Base-by-base conservation (phyloP, 148 eudicot genomes). In the Vaccinium vitisidaea region DNA sequence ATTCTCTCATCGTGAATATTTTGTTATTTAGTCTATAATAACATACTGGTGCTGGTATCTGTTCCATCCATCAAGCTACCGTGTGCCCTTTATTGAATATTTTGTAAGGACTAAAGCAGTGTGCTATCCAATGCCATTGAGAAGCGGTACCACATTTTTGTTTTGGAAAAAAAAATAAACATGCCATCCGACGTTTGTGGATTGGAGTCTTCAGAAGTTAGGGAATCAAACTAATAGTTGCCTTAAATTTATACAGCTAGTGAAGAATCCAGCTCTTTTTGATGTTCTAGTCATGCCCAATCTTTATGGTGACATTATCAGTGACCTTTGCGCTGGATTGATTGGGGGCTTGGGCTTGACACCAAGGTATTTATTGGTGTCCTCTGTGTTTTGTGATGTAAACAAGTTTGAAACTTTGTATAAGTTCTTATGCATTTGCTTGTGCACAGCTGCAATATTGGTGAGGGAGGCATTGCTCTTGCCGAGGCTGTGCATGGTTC, bases 401-500 rank as follows among this genome's bases (percentile, higher is more conserved):
- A 21, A 13, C n/a, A 3, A 19, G 21, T 39, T 21, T 69, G 11
- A 61, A 61, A 61, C 8, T 55, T 19, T 76, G 8, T 48, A 59
- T 19, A n/a, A n/a, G 11, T 43, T 30, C 53, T 49, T 71, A 82
- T 61, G 10, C 25, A 46, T 59, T 16, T 16, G 53, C 74, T 21
- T 67, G 56, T 65, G 23, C 69, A 65, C 86, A 96, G 99, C 84
- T 90, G 92, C 89, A 96, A 96, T 86, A 96, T 96, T 91, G 99
- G 99, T 12, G 99, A 96, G 90, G 97, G 94, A 83, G 99, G 99
- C 81, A 92, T 96, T 85, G 95, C 95, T 85, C 94, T 96, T 89
- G 99, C 99, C 87, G 99, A 96, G 90, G 99, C 99, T 86, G 99
- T 96, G 74, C 99, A 96, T 86, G 99, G 99, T 83, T 96, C 99